Evolutionary conservation across 179 eudicot species (phyloP).

Genomic region (Nepenthes alata): DNA sequence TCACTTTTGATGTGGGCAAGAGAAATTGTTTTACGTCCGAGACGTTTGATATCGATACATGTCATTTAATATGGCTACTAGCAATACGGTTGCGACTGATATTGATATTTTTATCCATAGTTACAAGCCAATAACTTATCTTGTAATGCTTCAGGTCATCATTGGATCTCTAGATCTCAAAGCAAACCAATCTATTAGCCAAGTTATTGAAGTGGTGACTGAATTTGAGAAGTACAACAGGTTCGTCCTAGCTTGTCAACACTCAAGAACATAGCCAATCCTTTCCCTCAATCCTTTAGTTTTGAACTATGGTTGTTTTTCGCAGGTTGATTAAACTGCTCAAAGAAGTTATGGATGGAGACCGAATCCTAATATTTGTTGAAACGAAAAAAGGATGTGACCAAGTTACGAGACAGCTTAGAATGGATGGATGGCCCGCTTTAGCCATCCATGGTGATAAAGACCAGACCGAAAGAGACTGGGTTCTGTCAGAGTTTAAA

Average conservation of each 20-base stretch:
- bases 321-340: conserved; percentile 64
- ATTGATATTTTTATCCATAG: no score
- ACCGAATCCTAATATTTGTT: conserved; percentile 68
- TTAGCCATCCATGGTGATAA: conserved; percentile 92
- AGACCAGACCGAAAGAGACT: conserved; percentile 84
- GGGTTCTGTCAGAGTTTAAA: conserved; percentile 83
- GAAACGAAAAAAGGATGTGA: conserved; percentile 92
- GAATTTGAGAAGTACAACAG: conserved; percentile 75
- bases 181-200: conserved; percentile 79
- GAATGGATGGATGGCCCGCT: conserved; percentile 96
- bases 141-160: conserved; percentile 35
- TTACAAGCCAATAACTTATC: not conserved
- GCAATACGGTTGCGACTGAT: no score
- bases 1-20: no score
- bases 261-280: not conserved
- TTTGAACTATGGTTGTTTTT: conserved; percentile 2
- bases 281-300: not conserved
- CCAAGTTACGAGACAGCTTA: conserved; percentile 72
- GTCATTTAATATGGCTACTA: no score
- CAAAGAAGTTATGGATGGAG: conserved; percentile 82
- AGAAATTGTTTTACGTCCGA: no score
- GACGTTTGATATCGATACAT: no score
- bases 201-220: conserved; percentile 67
- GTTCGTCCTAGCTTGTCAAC: conserved; percentile 15
- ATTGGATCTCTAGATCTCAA: conserved; percentile 78